Evolutionary conservation across 495 filamentous ascomycete genomes (phyloP).

Genomic region (Sphaerosporella brunnea): DNA sequence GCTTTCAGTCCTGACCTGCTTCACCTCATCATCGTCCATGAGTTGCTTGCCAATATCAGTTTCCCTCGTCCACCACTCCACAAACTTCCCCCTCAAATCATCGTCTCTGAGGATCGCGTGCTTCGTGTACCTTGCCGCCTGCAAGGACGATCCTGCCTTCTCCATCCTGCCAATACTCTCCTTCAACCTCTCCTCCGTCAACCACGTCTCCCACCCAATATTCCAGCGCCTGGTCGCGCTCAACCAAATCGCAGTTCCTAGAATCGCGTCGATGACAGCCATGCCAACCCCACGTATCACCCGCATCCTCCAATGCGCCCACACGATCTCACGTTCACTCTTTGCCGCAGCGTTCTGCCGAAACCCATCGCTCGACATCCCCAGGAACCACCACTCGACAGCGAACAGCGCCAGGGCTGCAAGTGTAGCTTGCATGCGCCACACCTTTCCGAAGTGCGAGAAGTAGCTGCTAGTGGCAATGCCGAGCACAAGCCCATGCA

Average conservation of each 20-base stretch:
- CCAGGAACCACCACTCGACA: constrained; percentile 43
- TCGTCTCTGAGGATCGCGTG: constrained; percentile 39
- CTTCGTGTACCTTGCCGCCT: constrained; percentile 36
- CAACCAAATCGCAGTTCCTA: constrained; percentile 49
- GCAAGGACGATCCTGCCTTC: constrained; percentile 30
- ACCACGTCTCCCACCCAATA: constrained; percentile 30
- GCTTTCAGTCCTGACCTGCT: constrained; percentile 39
- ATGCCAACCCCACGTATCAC: constrained; percentile 42
- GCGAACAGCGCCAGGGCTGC: constrained; percentile 40
- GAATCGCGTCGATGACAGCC: constrained; percentile 39
- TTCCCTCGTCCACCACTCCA: constrained; percentile 38
- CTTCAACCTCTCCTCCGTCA: constrained; percentile 35
- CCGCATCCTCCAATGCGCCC: constrained; percentile 51
- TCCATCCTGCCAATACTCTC: constrained; percentile 27
- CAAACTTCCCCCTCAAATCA: constrained; percentile 30
- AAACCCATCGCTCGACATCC: constrained; percentile 12
- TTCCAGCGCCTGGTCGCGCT: constrained; percentile 52
- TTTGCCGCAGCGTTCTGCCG: constrained; percentile 15
- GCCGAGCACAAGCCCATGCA: constrained; percentile 53
- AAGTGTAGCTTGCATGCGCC: constrained; percentile 53
- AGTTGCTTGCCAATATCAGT: constrained; percentile 36
- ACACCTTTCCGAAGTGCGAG: constrained; percentile 38
- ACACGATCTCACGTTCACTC: constrained; percentile 39
- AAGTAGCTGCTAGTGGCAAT: constrained; percentile 42
- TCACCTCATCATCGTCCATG: constrained; percentile 44